phyloP scores from a whole-genome alignment of 148 eudicot species.

The Cornus controversa region DNA sequence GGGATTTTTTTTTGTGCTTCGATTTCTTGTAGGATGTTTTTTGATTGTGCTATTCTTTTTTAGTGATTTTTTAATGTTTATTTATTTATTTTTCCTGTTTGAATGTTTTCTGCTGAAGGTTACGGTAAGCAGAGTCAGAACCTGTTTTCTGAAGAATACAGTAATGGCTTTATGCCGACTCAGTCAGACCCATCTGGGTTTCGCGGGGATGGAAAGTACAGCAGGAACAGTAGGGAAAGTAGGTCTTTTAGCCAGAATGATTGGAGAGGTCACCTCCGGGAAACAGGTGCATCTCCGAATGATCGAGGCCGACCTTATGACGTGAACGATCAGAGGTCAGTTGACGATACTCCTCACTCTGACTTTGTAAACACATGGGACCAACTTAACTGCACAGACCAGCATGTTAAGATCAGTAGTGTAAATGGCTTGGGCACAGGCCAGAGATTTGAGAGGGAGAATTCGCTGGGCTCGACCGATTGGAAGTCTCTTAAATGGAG shows the following conservation, averaged over 20 bases:
- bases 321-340: conserved; percentile 38
- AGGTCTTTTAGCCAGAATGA: conserved; percentile 52
- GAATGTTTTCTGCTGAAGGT: conserved; percentile 44
- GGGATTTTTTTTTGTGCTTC: neutral
- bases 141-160: conserved; percentile 40
- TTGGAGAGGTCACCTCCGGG: conserved; percentile 54
- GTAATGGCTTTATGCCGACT: conserved; percentile 42
- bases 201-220: conserved; percentile 49
- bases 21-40: neutral
- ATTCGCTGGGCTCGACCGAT: conserved; percentile 45
- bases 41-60: conserved; percentile 18
- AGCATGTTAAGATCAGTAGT: conserved; percentile 41
- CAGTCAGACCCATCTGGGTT: conserved; percentile 38
- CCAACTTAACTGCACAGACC: conserved; percentile 43
- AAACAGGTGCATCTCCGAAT: conserved; percentile 30
- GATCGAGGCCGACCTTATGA: conserved; percentile 35
- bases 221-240: conserved; percentile 56
- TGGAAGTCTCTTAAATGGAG: conserved; percentile 85
- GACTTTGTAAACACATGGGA: conserved; percentile 36
- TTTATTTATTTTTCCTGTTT: neutral
- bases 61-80: too few species aligned
- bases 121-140: conserved; percentile 71
- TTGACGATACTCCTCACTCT: conserved; percentile 48
- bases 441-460: conserved; percentile 54
- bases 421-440: conserved; percentile 33